A percentile compares a stretch with the other conserved stretches of the same genome.
Conservation (phyloP, 2,329 filamentous ascomycete genomes). For the Venturia carpophila region DNA sequence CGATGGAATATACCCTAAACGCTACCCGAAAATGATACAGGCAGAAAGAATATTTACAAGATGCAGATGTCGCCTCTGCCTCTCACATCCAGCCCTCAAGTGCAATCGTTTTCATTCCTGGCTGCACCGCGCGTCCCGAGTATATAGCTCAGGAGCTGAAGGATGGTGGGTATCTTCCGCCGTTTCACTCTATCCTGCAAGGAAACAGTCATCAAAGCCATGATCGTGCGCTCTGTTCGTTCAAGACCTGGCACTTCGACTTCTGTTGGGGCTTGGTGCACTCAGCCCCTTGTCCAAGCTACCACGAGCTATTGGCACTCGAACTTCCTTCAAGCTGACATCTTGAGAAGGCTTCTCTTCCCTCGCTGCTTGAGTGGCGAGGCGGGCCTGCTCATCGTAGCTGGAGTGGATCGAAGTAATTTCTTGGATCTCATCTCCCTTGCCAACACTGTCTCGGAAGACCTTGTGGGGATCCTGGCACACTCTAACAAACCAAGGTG, state of each 20-base stretch:
- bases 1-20: not conserved
- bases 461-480: constrained; percentile 16
- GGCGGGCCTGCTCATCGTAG: constrained; percentile 7
- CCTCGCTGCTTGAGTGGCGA: not conserved
- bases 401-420: constrained; percentile 4
- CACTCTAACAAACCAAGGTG: constrained; percentile 19
- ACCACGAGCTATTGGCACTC: constrained; percentile 10
- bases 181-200: not conserved
- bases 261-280: not conserved
- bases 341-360: not conserved
- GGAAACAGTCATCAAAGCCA: not conserved
- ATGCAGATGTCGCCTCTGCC: not conserved
- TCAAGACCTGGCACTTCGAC: not conserved
- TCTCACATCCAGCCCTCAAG: not conserved
- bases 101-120: not conserved
- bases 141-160: constrained; percentile 3
- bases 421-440: constrained; percentile 13
- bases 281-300: not conserved
- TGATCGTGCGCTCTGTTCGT: not conserved
- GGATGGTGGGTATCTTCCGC: constrained; percentile 4
- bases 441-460: constrained; percentile 12
- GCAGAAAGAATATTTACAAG: not conserved
- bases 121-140: not conserved
- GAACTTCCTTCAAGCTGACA: not conserved
- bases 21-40: not conserved